These are phyloP conservation scores for Exophiala viscosa DNA, from an alignment of 2,329 filamentous ascomycete species.

Conservation along the genomic window DNA sequence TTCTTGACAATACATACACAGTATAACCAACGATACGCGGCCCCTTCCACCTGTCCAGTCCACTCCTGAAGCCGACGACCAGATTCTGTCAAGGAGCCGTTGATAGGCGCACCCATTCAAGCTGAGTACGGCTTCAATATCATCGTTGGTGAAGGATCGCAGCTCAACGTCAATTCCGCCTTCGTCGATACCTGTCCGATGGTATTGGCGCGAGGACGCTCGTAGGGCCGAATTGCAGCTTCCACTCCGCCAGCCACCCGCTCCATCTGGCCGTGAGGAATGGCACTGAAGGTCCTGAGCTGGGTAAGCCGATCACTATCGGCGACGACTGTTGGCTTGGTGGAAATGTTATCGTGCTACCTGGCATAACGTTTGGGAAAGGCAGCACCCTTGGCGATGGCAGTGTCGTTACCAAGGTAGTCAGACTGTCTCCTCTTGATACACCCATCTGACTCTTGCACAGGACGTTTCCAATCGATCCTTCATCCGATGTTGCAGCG, in stretches of 20 bases:
- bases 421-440: not conserved
- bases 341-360: conserved; percentile 44
- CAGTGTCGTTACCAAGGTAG: conserved; percentile 49
- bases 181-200: conserved; percentile 75
- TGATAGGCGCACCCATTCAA: conserved; percentile 65
- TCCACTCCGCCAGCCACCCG: conserved; percentile 74
- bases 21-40: conserved; percentile 2
- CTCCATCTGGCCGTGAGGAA: conserved; percentile 70
- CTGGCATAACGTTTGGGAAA: conserved; percentile 41
- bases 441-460: not conserved
- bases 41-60: conserved; percentile 59
- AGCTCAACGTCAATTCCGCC: conserved; percentile 70
- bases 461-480: conserved; percentile 44
- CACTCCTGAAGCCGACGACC: conserved; percentile 62
- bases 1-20: conserved; percentile 34
- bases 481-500: conserved; percentile 34
- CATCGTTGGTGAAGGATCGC: conserved; percentile 65
- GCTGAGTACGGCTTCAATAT: conserved; percentile 78
- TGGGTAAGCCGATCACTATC: conserved; percentile 65
- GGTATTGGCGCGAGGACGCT: conserved; percentile 73
- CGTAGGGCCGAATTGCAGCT: conserved; percentile 71
- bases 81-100: conserved; percentile 63
- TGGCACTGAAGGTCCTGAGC: conserved; percentile 70
- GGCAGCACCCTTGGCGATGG: conserved; percentile 42
- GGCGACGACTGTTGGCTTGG: conserved; percentile 50